Conservation (phyloP, 2,329 filamentous ascomycete genomes). For the Talaromyces sp. region DNA sequence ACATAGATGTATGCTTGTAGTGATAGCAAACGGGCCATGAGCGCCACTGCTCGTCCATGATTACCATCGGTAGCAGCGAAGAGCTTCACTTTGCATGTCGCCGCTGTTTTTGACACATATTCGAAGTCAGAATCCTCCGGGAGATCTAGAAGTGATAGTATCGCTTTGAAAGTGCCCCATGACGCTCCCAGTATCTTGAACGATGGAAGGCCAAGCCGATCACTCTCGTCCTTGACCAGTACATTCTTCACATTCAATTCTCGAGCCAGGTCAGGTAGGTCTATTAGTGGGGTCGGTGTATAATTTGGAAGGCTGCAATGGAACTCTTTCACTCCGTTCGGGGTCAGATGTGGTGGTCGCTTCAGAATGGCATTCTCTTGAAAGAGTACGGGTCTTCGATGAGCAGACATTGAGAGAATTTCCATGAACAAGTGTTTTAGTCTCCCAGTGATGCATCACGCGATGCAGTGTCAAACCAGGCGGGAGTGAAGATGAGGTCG, state of each 20-base stretch:
- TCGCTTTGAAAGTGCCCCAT: slow-evolving; percentile 62
- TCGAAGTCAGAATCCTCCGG: slow-evolving; percentile 41
- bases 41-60: slow-evolving; percentile 66
- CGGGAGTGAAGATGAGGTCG: neutral
- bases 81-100: slow-evolving; percentile 35
- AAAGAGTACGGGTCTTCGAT: neutral
- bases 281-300: slow-evolving; percentile 50
- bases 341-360: neutral
- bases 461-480: neutral
- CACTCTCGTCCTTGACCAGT: slow-evolving; percentile 66
- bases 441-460: too few relatives aligned
- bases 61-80: slow-evolving; percentile 71
- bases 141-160: slow-evolving; percentile 45
- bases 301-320: slow-evolving; percentile 57
- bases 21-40: slow-evolving; percentile 58
- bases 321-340: slow-evolving; percentile 26
- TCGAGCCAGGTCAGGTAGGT: slow-evolving; percentile 51
- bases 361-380: neutral
- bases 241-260: slow-evolving; percentile 55
- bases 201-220: slow-evolving; percentile 62
- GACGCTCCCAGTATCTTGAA: slow-evolving; percentile 80
- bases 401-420: neutral
- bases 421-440: too few relatives aligned
- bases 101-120: slow-evolving; percentile 27
- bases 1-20: slow-evolving; percentile 59